Conservation (phyloP, 129 eudicot species). For the Oenanthe sinensis region DNA sequence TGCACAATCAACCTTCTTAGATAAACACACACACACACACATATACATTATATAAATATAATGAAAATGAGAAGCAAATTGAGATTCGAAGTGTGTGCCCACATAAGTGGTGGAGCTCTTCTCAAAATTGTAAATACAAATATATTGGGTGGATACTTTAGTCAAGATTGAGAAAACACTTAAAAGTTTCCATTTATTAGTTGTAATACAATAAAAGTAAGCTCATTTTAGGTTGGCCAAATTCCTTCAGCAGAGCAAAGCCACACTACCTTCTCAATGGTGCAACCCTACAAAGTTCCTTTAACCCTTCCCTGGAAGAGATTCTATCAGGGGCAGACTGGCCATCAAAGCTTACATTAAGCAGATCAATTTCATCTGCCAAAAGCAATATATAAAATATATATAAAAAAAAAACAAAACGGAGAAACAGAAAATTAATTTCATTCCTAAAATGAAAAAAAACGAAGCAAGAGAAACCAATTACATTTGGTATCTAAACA, state of each 20-base stretch:
- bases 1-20: slow-evolving; percentile 5
- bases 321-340: slow-evolving; percentile 90
- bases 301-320: slow-evolving; percentile 73
- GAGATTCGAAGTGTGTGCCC: slow-evolving; percentile 2
- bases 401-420: background rate
- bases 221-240: background rate
- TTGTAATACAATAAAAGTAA: background rate
- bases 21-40: background rate
- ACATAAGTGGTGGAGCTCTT: background rate
- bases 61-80: slow-evolving; percentile 1
- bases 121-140: background rate
- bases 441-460: background rate
- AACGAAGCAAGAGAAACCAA: slow-evolving; percentile 10
- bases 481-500: slow-evolving; percentile 78
- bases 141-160: background rate
- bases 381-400: slow-evolving; percentile 16
- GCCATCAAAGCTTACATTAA: slow-evolving; percentile 96
- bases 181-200: background rate
- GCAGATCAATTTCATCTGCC: slow-evolving; percentile 87
- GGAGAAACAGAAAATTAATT: background rate
- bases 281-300: slow-evolving; percentile 59
- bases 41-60: background rate
- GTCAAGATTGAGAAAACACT: background rate
- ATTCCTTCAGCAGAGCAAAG: background rate
- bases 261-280: slow-evolving; percentile 53